These are phyloP conservation scores for Leersia perrieri DNA, from an alignment of 176 grass and related monocot genomes.

Conservation along the genomic window DNA sequence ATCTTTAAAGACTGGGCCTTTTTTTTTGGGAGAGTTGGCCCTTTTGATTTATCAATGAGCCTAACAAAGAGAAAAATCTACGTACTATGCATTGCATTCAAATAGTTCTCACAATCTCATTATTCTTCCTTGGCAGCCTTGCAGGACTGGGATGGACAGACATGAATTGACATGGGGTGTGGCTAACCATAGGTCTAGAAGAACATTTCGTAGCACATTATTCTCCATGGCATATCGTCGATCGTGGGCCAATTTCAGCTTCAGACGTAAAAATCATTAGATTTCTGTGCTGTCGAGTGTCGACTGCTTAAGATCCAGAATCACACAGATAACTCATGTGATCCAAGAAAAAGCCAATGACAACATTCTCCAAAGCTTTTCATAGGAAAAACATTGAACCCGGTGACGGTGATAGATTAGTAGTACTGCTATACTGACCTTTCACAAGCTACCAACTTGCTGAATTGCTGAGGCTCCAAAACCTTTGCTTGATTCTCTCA, in stretches of 20 bases:
- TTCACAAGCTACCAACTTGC: constrained; percentile 21
- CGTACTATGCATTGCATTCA: too few species aligned
- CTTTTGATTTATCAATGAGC: too few species aligned
- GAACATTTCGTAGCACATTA: neutral
- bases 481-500: constrained; percentile 48
- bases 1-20: too few species aligned
- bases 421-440: neutral
- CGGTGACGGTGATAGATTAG: neutral
- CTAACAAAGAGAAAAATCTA: too few species aligned
- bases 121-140: too few species aligned
- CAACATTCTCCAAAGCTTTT: constrained; percentile 30
- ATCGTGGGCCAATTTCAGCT: neutral
- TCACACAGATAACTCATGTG: neutral
- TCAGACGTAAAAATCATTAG: neutral
- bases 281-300: neutral
- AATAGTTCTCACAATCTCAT: too few species aligned
- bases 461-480: constrained; percentile 46
- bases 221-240: neutral
- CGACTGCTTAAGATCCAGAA: neutral
- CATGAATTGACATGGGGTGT: constrained; percentile 20
- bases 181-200: neutral
- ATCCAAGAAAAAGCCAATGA: neutral
- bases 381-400: neutral
- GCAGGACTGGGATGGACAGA: neutral
- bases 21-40: too few species aligned